Base-by-base conservation (phyloP, 768 basidiomycete species). In the Cystofilobasidium macerans region DNA sequence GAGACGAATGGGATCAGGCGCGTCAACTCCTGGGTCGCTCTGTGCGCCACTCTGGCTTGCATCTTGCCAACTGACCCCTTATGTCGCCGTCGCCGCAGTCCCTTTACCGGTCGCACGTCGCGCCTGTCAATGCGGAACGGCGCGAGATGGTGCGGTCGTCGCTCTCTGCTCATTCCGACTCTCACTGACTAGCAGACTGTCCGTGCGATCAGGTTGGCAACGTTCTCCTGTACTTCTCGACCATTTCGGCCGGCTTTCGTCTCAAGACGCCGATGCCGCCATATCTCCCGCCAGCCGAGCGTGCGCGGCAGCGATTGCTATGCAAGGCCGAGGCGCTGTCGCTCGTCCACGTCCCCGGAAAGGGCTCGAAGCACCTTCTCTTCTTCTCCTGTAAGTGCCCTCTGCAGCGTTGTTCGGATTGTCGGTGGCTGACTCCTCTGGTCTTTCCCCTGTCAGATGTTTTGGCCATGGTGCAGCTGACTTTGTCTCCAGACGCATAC, bases 211-310 rank as follows among this genome's bases (percentile, higher is more conserved):
- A 73, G 88, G 89, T 85, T 56, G 93, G 93, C 42, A 94, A 90
- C 75, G 87, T 97, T 68, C 87, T 98, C 65, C 82, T 99, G 13
- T 90, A 85, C 74, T 87, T 91, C 74, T 87, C 89, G 0, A 83
- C 82, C 0, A 79, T 93, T 35, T 83, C 88, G 4, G 83, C 87
- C 1, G 86, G 86, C 1, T 88, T 93, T 75, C 80, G 84, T 22
- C 79, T 89, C 47, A 94, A 94, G 72, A 85, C 89, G 7, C 95
- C 95, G 1, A 78, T 99, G n/a, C 92, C 95, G 0, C 91, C 95
- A 0, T 97, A 92, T 75, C 82, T 99, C 0, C 95, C 95, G 3
- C 93, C 93, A 0, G 94, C 88, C 0, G 92, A 94, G 73, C 81
- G 85, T 70, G 83, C 90, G 0, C 83, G 94, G 59, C 82, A 86